Base-by-base conservation (phyloP, 2,329 filamentous ascomycete species). In the Thelonectria blattea region DNA sequence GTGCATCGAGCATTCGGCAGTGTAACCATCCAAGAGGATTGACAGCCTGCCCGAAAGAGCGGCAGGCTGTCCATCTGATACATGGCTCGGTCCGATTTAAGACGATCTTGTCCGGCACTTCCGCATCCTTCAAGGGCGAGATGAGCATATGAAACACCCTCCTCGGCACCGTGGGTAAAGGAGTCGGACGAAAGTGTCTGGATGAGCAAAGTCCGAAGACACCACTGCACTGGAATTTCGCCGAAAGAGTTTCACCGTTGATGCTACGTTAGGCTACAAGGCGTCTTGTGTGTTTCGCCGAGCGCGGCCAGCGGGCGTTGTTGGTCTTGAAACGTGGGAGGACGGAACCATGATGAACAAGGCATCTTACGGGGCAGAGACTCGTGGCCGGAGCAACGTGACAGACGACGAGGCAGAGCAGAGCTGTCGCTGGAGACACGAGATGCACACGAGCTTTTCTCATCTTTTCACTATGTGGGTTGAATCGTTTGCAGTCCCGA, bases 1-100 rank as follows among this genome's bases (percentile, higher is more conserved):
- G 45, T 47, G 45, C 45, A 27, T 47, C 45, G 15, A 30, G 22
- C 8, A 30, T 24, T 24, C 22, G 12, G 45, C n/a, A 27, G 45
- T 47, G 45, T 47, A 47, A 47, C 45, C 45, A 47, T n/a, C 45
- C 45, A 47, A 47, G 15, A 47, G 17, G 15, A 27, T 10, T 47
- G 43, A 27, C 20, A 47, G 22, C 43, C 15, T 47, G 22, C 45
- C 27, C 12, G 9, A 47, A n/a, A 47, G 27, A 3, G 27, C 27
- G 20, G 45, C 45, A 47, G 22, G 22, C 43, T 12, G 14, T 14
- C 7, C 34, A 15, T 37, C 34, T 37, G 34, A 37, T 37, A 37
- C 45, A 43, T 47, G 22, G 22, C 20, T 47, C 45, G 45, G 45
- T 24, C 45, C 45, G 45, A 47, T 30, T 47, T 47, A 30, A 30